Percentiles rank a stretch among this genome's conserved stretches.
Evolutionary conservation across 805 yeast species (phyloP).

Genomic region (Starmerella lactis-condensi): DNA sequence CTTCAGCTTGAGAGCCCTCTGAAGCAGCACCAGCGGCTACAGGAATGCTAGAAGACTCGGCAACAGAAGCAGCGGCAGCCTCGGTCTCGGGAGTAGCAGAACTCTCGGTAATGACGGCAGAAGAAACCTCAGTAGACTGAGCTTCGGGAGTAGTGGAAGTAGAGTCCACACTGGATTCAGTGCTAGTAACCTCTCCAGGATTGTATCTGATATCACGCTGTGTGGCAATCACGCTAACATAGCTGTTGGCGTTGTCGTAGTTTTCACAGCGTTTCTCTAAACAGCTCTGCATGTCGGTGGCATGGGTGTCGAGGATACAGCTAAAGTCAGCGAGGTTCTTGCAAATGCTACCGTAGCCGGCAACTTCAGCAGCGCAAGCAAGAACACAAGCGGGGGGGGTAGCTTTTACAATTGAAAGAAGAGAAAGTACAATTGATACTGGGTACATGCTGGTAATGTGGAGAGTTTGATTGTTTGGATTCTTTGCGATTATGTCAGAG

Average conservation of each 20-base stretch:
- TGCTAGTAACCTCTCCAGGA: constrained; percentile 5
- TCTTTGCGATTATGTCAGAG: too few relatives aligned
- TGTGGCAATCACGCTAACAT: constrained; percentile 28
- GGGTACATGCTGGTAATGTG: too few relatives aligned
- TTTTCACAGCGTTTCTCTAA: constrained; percentile 51
- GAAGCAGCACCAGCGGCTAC: constrained; percentile 5
- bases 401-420: constrained; percentile 25
- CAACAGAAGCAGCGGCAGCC: constrained; percentile 3
- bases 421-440: too few relatives aligned
- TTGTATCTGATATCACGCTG: constrained; percentile 7
- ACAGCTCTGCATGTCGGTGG: constrained; percentile 39
- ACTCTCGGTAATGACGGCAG: neutral
- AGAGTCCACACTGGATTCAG: constrained; percentile 6
- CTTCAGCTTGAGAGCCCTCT: constrained; percentile 5
- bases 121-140: constrained; percentile 2
- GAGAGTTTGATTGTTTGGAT: neutral
- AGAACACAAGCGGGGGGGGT: constrained; percentile 82
- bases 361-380: constrained; percentile 67
- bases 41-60: constrained; percentile 5
- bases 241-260: constrained; percentile 38
- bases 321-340: constrained; percentile 40
- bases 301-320: constrained; percentile 47
- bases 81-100: constrained; percentile 3
- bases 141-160: constrained; percentile 1
- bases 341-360: constrained; percentile 17